These are phyloP conservation scores for Iberis pinnata DNA, from an alignment of 345 rosid species.

Conservation along the genomic window DNA sequence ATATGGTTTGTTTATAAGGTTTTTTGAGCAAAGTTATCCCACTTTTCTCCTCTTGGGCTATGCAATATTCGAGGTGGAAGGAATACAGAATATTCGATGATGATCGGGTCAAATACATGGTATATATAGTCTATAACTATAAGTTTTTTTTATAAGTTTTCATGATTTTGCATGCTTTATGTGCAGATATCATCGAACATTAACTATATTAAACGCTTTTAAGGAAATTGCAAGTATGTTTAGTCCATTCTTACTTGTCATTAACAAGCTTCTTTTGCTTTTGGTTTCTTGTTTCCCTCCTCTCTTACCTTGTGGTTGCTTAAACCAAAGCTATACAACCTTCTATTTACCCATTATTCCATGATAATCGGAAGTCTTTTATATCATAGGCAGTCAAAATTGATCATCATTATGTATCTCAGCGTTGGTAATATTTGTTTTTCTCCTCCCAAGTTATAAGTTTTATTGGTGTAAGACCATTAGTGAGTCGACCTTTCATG, in stretches of 20 bases:
- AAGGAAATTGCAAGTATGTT: constrained; percentile 25
- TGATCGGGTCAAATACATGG: constrained; percentile 21
- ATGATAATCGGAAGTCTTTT: too few species aligned
- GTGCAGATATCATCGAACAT: constrained; percentile 31
- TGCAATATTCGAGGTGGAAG: constrained; percentile 21
- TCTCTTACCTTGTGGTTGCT: constrained; percentile 11
- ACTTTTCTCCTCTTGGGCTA: constrained; percentile 14
- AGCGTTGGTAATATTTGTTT: too few species aligned
- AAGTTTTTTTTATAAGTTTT: constrained; percentile 3
- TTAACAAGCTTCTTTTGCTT: constrained; percentile 22
- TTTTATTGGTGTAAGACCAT: too few species aligned
- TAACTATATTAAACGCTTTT: constrained; percentile 23
- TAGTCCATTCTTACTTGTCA: constrained; percentile 6
- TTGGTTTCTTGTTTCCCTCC: not conserved
- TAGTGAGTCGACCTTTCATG: too few species aligned
- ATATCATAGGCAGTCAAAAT: too few species aligned
- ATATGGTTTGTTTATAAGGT: constrained; percentile 14
- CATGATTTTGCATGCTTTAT: constrained; percentile 24
- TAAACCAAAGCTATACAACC: constrained; percentile 9
- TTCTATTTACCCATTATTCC: too few species aligned
- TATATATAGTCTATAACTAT: constrained; percentile 21
- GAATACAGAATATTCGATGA: constrained; percentile 12
- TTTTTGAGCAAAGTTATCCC: constrained; percentile 17
- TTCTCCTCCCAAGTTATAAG: too few species aligned
- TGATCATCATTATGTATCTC: too few species aligned